Evolutionary conservation across 2,329 filamentous ascomycete genomes (phyloP).

Genomic region (Cephalotrichum gorgonifer): DNA sequence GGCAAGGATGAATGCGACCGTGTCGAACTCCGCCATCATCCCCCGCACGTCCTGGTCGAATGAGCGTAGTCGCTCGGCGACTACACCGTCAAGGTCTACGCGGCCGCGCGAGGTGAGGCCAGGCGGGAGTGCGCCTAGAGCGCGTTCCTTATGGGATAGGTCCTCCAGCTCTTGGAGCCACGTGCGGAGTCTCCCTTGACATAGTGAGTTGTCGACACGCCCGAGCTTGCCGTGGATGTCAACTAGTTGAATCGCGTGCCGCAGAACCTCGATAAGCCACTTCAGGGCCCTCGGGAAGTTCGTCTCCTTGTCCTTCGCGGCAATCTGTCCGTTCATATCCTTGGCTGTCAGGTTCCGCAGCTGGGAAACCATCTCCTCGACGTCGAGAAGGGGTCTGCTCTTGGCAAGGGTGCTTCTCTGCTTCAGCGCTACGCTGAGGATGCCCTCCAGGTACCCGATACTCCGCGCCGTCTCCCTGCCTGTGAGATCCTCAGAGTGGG

Average conservation of each 20-base stretch:
- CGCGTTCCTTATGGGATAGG: constrained; percentile 28
- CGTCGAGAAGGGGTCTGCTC: background rate
- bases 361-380: constrained; percentile 1
- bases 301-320: background rate
- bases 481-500: constrained; percentile 79
- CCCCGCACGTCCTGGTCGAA: constrained; percentile 31
- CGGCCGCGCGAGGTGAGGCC: constrained; percentile 33
- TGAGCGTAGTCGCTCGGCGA: constrained; percentile 23
- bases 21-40: constrained; percentile 32
- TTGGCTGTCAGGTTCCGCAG: background rate
- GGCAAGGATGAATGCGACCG: constrained; percentile 52
- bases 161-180: constrained; percentile 39
- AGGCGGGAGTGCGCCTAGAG: constrained; percentile 37
- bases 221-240: constrained; percentile 58
- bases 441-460: constrained; percentile 76
- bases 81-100: constrained; percentile 19
- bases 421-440: constrained; percentile 54
- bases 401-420: constrained; percentile 44
- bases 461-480: constrained; percentile 69
- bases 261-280: constrained; percentile 64
- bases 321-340: background rate
- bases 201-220: constrained; percentile 31
- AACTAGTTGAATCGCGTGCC: constrained; percentile 50
- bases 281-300: constrained; percentile 18
- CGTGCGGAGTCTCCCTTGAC: constrained; percentile 33